Base-by-base conservation (phyloP, 176 grass and related monocot genomes). In the Oryza meyeriana region DNA sequence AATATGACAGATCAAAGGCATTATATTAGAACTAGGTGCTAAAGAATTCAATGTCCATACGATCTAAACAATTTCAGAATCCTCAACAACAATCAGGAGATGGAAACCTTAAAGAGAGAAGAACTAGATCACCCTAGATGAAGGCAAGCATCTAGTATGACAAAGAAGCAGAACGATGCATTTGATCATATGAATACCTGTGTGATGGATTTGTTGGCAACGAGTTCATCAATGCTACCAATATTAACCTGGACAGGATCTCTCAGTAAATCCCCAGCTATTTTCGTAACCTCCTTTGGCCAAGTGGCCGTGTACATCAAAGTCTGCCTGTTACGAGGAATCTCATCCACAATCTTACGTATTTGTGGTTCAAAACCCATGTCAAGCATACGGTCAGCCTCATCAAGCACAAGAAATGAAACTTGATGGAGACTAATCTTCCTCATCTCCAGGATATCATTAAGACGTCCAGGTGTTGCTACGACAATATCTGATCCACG, bases 351-450 rank as follows among this genome's bases (percentile, higher is more conserved):
- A 80, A 99, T 91, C 73, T 93, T 91, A 14, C 93, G 87, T 87
- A 99, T 99, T 69, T 99, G 96, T 20, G 93, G 96, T 58, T 99
- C 96, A 88, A 98, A 99, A 71, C 96, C 96, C 96, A 99, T 99
- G 80, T 99, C 93, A 66, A 99, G 91, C 96, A 99, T 99, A 8
- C 90, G 89, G 30, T 99, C 96, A 74, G 96, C 96, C 81, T 99
- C 96, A 88, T 99, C 96, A 86, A 99, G 87, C 41, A 99, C 96
- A 86, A 99, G 85, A 20, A 99, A 86, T 40, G 96, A 91, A 85
- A 99, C 87, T 66, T 99, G 96, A 72, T 69, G 87, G 74, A 99
- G 88, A 44, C 83, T 95, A 65, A 95, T 95, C 83, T 91, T 94
- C 80, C 81, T 94, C 93, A 95, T 99, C 58, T 99, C 96, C 20